Evolutionary conservation across 768 basidiomycete species (phyloP), one percentile per base, ranked within the genome.

Genomic region (Pisolithus marmoratus): DNA sequence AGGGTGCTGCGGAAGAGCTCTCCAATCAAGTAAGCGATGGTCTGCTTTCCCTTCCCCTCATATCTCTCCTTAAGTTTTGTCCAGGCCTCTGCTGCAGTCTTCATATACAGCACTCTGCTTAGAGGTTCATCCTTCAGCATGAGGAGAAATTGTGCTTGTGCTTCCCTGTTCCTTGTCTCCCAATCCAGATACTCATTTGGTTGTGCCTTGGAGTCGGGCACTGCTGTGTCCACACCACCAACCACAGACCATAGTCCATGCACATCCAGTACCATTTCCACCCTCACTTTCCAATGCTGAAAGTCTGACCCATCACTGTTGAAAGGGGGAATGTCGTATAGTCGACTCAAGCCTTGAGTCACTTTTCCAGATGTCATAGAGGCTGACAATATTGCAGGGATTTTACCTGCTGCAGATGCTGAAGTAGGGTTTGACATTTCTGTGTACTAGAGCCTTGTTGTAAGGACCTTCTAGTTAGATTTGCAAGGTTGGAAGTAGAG

Each of bases 121-220:
- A 64, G 51, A 0, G 63, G 61, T 29, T 60, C 58, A 34, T 65
- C 63, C 29, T 56, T 56, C 12, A 63, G 45, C 5, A 61, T 64
- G 17, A 64, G 61, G 15, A 43, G 51, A 17, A 64, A 57, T 38
- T 66, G 61, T 14, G 57, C 58, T 1, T 38, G 14, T 0, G 61
- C 60, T 46, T 63, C 58, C 23, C 54, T 47, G 23, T 63, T 53
- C 17, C n/a, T 45, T 9, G 26, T 29, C 5, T 37, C 4, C 48
- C 53, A 54, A 2, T 54, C 26, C 4, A 24, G n/a, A 12, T 23
- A 7, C 15, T 24, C 42, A 5, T 23, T 19, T 36, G 47, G 47
- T 17, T 53, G n/a, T 12, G 26, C n/a, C 5, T 6, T 24, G 12
- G n/a, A 5, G n/a, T 45, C 20, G 1, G 48, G 48, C 4, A 27